Evolutionary conservation across 208 protist species (phyloP).

Genomic region (Jaenimonas drosophilae): DNA sequence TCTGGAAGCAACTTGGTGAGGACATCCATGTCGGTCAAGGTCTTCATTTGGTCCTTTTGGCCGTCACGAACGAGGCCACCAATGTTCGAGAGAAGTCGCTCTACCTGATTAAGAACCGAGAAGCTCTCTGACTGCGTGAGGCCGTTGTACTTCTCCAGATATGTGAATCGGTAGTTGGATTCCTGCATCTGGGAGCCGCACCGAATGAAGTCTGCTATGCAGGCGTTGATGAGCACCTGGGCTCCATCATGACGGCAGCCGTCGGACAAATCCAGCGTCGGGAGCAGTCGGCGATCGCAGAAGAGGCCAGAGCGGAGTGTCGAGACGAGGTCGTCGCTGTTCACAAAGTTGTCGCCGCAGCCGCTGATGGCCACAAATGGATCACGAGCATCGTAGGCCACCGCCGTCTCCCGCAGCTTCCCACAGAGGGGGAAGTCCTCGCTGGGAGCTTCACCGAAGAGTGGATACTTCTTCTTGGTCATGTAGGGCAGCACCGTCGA

Average conservation of each 20-base stretch:
- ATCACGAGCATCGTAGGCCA: slow-evolving; percentile 57
- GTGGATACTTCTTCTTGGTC: slow-evolving; percentile 42
- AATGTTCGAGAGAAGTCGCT: slow-evolving; percentile 68
- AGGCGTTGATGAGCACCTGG: slow-evolving; percentile 85
- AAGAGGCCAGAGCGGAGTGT: slow-evolving; percentile 77
- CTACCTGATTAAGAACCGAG: slow-evolving; percentile 56
- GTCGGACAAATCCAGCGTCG: slow-evolving; percentile 70
- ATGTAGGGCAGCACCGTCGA: slow-evolving; percentile 63
- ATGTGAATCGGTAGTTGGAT: slow-evolving; percentile 73
- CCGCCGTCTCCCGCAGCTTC: slow-evolving; percentile 31
- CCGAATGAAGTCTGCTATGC: slow-evolving; percentile 72
- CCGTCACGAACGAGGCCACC: slow-evolving; percentile 45
- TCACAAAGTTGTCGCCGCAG: slow-evolving; percentile 71
- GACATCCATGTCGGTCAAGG: slow-evolving; percentile 37
- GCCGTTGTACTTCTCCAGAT: slow-evolving; percentile 85
- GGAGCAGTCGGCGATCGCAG: slow-evolving; percentile 73
- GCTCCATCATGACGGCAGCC: slow-evolving; percentile 74
- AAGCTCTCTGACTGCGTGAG: slow-evolving; percentile 82
- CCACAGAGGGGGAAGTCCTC: slow-evolving; percentile 33
- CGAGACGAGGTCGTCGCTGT: slow-evolving; percentile 68
- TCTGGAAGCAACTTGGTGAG: slow-evolving; percentile 60
- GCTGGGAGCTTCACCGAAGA: slow-evolving; percentile 26
- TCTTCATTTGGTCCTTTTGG: too few relatives aligned
- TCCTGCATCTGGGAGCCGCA: slow-evolving; percentile 79
- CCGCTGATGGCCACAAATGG: slow-evolving; percentile 83